These are phyloP conservation scores for Marasmius sp. DNA, from an alignment of 1,284 basidiomycete species.

Conservation along the genomic window DNA sequence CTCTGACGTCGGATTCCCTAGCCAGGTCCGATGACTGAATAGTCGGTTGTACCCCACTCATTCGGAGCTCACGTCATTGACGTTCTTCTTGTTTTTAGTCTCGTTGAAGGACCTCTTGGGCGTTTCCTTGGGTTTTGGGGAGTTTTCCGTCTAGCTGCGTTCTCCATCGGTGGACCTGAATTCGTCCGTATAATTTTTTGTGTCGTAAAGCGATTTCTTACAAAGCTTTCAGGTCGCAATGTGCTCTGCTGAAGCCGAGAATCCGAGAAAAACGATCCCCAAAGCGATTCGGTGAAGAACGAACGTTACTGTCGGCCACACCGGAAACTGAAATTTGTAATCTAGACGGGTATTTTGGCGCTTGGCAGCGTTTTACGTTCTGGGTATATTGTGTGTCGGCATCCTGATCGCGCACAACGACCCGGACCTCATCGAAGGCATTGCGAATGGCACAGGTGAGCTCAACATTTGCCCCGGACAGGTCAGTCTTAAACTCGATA, in stretches of 20 bases:
- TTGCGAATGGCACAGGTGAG: constrained; percentile 40
- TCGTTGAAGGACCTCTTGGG: constrained; percentile 12
- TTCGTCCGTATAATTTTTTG: constrained; percentile 32
- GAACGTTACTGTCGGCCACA: constrained; percentile 25
- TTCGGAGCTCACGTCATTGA: background rate
- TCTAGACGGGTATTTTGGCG: constrained; percentile 15
- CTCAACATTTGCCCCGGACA: constrained; percentile 41
- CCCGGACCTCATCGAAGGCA: constrained; percentile 10
- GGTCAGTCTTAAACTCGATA: constrained; percentile 28
- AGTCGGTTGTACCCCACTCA: constrained; percentile 3
- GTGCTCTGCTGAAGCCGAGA: constrained; percentile 43
- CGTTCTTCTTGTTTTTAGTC: background rate
- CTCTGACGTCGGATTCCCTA: background rate
- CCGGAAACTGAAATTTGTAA: constrained; percentile 19
- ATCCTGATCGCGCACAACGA: constrained; percentile 31
- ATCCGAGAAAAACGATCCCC: constrained; percentile 49
- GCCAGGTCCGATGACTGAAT: constrained; percentile 15
- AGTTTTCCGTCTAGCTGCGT: constrained; percentile 40
- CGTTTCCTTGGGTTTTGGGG: constrained; percentile 24
- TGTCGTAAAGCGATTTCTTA: background rate
- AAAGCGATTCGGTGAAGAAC: constrained; percentile 52
- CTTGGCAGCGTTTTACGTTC: constrained; percentile 13
- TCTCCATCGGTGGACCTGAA: constrained; percentile 58
- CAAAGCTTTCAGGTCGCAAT: constrained; percentile 26
- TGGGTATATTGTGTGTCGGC: constrained; percentile 21